A percentile compares a stretch with the other conserved stretches of the same genome.
phyloP scores from a whole-genome alignment of 2,329 filamentous ascomycete species.

The Exophiala mesophila region DNA sequence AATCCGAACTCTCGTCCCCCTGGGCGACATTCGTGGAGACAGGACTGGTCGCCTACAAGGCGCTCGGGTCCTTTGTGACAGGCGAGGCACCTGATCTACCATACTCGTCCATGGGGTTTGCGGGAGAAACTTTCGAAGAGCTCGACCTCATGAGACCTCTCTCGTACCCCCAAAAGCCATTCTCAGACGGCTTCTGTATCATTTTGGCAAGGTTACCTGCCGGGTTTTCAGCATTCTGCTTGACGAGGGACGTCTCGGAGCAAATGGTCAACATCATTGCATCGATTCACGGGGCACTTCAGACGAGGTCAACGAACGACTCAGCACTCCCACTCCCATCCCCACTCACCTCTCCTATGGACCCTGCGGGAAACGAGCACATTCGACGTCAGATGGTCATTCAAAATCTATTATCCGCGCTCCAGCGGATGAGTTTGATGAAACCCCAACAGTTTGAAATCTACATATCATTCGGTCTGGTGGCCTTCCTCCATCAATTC shows the following conservation, averaged over 20 bases:
- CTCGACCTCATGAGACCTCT: constrained; percentile 19
- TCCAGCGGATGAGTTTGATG: constrained; percentile 22
- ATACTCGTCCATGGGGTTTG: constrained; percentile 12
- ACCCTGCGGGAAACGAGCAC: constrained; percentile 4
- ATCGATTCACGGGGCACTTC: constrained; percentile 13
- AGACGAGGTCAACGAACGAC: too few relatives aligned
- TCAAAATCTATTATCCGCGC: constrained; percentile 20
- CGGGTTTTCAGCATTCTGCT: constrained; percentile 18
- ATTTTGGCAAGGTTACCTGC: constrained; percentile 19
- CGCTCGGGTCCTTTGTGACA: constrained; percentile 22
- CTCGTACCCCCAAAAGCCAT: constrained; percentile 22
- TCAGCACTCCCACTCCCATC: constrained; percentile 1
- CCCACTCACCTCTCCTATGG: background rate
- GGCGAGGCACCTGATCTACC: constrained; percentile 18
- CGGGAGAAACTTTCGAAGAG: constrained; percentile 18
- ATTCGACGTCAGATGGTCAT: constrained; percentile 12
- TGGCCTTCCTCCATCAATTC: constrained; percentile 21
- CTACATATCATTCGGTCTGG: constrained; percentile 18
- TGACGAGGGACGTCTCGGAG: constrained; percentile 18
- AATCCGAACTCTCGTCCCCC: constrained; percentile 1
- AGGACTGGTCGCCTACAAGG: constrained; percentile 20
- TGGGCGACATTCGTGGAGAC: constrained; percentile 23
- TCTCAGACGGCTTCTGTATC: constrained; percentile 15
- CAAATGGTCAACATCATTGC: constrained; percentile 22
- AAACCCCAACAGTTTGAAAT: constrained; percentile 13